Evolutionary conservation across 2,329 filamentous ascomycete species (phyloP), one percentile per base, ranked within the genome.

Genomic region (Epichloe gansuensis): DNA sequence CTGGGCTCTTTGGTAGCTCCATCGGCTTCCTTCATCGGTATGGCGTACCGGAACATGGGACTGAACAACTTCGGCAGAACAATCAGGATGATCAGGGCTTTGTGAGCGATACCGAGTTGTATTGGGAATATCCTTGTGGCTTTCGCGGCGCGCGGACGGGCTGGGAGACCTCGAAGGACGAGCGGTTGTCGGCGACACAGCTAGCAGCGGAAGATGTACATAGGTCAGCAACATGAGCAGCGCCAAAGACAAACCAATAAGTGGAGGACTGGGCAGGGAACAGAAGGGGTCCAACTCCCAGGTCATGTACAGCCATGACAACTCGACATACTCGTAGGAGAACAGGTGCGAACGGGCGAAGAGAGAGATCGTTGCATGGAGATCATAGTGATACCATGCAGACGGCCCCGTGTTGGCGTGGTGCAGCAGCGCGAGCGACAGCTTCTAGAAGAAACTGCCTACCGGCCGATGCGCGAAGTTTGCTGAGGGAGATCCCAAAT

Each of bases 341-440:
- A 71, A 62, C 74, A 72, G 58, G 74, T 71, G 69, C 74, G 74
- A 68, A 79, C 78, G 60, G 79, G 76, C 66, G 80, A 82, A 58
- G 81, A 82, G 56, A 77, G 71, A 57, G 78, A 80, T 61, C 75
- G 75, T 69, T 81, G 76, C 77, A 80, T 79, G 68, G 77, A 75
- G 65, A 77, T 76, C 75, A 80, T 80, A 68, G 65, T 75, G 73
- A 67, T 66, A 66, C 69, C 72, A 74, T 74, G 63, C 62, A 65
- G 53, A 53, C 53, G 57, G 55, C 45, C 45, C 50, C 50, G 56
- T 55, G 60, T 61, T 58, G 56, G 62, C 63, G 64, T 60, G 60
- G 50, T 39, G 49, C 47, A 45, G 42, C 62, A 68, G 70, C 66
- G 63, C 65, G 56, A 64, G 54, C 54, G 56, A 58, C 53, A 61